Evolutionary conservation across 495 filamentous ascomycete species (phyloP).

Genomic region (Haplographium delicatum): DNA sequence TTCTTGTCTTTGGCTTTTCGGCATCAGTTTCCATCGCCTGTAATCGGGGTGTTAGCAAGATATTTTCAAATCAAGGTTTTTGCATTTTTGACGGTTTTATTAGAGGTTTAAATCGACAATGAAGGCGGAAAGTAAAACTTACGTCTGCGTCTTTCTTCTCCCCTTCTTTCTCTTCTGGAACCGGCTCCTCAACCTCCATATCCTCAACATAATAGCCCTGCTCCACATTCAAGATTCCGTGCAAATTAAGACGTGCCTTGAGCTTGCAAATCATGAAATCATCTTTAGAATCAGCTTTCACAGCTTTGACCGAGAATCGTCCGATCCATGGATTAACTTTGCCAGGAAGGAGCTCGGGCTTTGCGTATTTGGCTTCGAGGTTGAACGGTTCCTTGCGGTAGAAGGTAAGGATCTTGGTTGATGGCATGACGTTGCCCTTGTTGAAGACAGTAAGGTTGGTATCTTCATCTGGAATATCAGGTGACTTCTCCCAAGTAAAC

Average conservation of each 20-base stretch:
- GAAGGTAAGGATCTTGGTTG: slow-evolving; percentile 99
- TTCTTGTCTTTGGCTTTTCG: slow-evolving; percentile 77
- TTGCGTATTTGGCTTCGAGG: slow-evolving; percentile 87
- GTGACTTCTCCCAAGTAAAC: slow-evolving; percentile 98
- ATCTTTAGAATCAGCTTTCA: slow-evolving; percentile 78
- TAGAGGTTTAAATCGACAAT: slow-evolving; percentile 4
- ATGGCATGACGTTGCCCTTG: slow-evolving; percentile 95
- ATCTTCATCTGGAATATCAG: slow-evolving; percentile 98
- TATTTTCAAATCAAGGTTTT: slow-evolving; percentile 10
- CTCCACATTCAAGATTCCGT: slow-evolving; percentile 95
- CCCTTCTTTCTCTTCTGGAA: slow-evolving; percentile 52
- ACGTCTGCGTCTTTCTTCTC: slow-evolving; percentile 58
- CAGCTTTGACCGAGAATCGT: slow-evolving; percentile 87
- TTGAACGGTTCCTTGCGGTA: slow-evolving; percentile 98
- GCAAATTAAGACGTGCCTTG: slow-evolving; percentile 94
- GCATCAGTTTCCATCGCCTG: slow-evolving; percentile 90
- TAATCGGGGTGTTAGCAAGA: slow-evolving; percentile 16
- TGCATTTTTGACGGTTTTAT: no score
- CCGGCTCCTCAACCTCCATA: slow-evolving; percentile 92
- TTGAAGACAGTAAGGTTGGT: slow-evolving; percentile 97
- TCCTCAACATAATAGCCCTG: slow-evolving; percentile 98
- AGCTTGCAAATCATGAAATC: slow-evolving; percentile 99
- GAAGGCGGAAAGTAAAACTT: slow-evolving; percentile 3
- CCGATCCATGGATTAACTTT: slow-evolving; percentile 94
- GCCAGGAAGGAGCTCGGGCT: slow-evolving; percentile 83